Conservation (phyloP, 2,329 filamentous ascomycete species). For the Aureobasidium sp. region DNA sequence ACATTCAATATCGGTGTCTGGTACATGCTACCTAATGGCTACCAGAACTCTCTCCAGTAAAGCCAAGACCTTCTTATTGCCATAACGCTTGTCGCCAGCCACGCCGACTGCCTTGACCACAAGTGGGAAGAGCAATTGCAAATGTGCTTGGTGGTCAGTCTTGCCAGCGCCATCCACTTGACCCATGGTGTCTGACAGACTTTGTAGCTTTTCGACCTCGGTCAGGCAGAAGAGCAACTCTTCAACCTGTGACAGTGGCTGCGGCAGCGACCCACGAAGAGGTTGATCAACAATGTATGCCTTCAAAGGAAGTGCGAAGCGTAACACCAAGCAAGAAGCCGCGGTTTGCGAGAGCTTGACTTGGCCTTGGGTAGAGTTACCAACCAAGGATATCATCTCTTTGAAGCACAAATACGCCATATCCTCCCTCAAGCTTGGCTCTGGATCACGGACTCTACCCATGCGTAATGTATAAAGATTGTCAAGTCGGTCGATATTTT, state of each 20-base stretch:
- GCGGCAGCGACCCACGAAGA: constrained; percentile 78
- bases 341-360: constrained; percentile 64
- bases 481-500: constrained; percentile 45
- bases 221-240: constrained; percentile 69
- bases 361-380: constrained; percentile 32
- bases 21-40: constrained; percentile 5
- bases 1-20: not conserved
- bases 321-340: constrained; percentile 74
- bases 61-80: constrained; percentile 43
- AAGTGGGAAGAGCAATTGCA: constrained; percentile 74
- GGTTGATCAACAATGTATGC: constrained; percentile 88
- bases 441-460: constrained; percentile 64
- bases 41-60: constrained; percentile 36
- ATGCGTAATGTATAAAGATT: constrained; percentile 58
- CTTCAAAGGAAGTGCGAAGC: constrained; percentile 72
- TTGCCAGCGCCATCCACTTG: constrained; percentile 18
- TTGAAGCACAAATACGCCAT: constrained; percentile 78
- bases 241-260: constrained; percentile 70
- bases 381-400: constrained; percentile 51
- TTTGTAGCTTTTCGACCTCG: constrained; percentile 58
- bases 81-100: constrained; percentile 53
- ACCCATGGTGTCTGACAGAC: constrained; percentile 45
- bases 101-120: constrained; percentile 57
- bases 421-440: constrained; percentile 56
- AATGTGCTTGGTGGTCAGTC: constrained; percentile 58